A percentile compares a stretch with the other conserved stretches of the same genome.
Evolutionary conservation across 2,329 filamentous ascomycete species (phyloP).

Genomic region (Aspergillus uvarum): DNA sequence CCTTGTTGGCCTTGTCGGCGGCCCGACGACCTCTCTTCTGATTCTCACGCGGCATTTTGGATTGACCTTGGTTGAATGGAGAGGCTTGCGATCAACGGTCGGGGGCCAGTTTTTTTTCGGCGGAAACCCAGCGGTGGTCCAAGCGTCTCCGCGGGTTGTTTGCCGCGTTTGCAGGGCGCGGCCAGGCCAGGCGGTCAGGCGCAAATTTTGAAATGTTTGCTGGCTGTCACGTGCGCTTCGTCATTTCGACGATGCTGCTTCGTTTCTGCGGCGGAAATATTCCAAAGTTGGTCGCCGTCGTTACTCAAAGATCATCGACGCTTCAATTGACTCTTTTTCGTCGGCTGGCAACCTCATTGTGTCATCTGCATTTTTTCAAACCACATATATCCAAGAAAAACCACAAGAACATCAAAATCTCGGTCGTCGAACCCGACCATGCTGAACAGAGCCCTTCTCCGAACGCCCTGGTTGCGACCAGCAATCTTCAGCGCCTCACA

Average conservation of each 20-base stretch:
- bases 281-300: too few species aligned
- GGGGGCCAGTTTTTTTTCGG: slow-evolving; percentile 26
- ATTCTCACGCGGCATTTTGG: slow-evolving; percentile 47
- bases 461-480: neutral
- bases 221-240: neutral
- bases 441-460: neutral
- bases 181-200: neutral
- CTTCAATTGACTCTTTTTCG: too few species aligned
- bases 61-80: slow-evolving; percentile 11
- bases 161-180: neutral
- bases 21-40: slow-evolving; percentile 49
- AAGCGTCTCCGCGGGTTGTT: neutral
- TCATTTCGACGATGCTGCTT: neutral
- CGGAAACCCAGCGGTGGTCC: neutral
- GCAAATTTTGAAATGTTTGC: neutral
- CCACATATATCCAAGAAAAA: too few species aligned
- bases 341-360: too few species aligned
- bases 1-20: slow-evolving; percentile 41
- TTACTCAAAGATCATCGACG: too few species aligned
- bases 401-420: too few species aligned
- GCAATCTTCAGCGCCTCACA: neutral
- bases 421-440: neutral
- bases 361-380: too few species aligned
- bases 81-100: slow-evolving; percentile 7
- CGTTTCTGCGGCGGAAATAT: neutral